These are phyloP conservation scores for Trichoderma gracile DNA, from an alignment of 2,329 filamentous ascomycete species.

Conservation along the genomic window DNA sequence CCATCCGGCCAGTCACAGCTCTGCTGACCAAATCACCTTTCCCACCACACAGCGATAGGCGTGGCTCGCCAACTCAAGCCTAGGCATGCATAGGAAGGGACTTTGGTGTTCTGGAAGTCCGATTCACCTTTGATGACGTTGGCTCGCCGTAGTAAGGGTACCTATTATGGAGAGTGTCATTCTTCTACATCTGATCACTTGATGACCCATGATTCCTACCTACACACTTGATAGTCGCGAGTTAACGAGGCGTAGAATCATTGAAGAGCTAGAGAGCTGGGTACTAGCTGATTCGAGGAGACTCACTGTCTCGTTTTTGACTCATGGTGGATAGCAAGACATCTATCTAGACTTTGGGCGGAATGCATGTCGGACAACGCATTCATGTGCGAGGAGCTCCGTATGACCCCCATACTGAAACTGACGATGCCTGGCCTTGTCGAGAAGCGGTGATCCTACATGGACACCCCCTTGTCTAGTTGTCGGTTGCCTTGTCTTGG, in stretches of 20 bases:
- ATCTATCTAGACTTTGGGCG: neutral
- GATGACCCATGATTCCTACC: too few species aligned
- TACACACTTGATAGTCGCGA: too few species aligned
- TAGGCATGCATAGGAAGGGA: too few species aligned
- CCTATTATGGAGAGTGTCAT: too few species aligned
- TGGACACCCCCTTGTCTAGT: neutral
- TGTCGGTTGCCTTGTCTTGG: neutral
- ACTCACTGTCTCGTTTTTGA: neutral
- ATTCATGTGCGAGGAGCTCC: constrained; percentile 16
- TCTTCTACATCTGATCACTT: too few species aligned
- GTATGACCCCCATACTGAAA: constrained; percentile 5
- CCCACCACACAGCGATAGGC: too few species aligned
- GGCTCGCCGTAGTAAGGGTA: too few species aligned
- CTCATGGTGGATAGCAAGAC: neutral
- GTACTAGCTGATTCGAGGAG: neutral
- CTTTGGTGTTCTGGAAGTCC: too few species aligned
- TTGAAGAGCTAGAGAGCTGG: too few species aligned
- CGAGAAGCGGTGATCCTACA: neutral
- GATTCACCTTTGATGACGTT: too few species aligned
- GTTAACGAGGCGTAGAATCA: too few species aligned
- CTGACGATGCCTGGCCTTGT: neutral
- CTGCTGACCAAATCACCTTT: neutral
- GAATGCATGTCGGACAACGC: constrained; percentile 19
- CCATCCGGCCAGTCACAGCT: neutral
- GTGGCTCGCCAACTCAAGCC: too few species aligned